A percentile compares a stretch with the other conserved stretches of the same genome.
Evolutionary conservation across 805 yeast genomes (phyloP).

Genomic region (Grigorovia jiainica): DNA sequence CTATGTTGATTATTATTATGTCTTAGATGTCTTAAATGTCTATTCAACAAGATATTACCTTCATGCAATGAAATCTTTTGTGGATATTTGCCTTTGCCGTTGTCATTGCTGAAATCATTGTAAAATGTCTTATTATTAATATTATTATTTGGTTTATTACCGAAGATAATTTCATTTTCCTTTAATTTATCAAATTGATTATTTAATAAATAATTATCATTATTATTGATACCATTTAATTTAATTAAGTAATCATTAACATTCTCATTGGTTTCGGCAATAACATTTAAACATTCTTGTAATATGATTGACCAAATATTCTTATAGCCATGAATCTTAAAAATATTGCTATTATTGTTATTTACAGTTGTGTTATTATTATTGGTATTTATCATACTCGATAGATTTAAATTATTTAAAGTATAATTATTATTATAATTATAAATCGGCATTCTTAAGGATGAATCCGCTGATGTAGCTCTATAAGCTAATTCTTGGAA

Average conservation of each 20-base stretch:
- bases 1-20: neutral
- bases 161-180: constrained; percentile 19
- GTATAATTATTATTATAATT: constrained; percentile 22
- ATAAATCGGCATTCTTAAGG: constrained; percentile 46
- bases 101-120: neutral
- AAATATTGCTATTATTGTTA: neutral
- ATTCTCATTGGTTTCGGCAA: constrained; percentile 39
- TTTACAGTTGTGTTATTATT: constrained; percentile 13
- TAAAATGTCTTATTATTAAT: constrained; percentile 1
- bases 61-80: constrained; percentile 20
- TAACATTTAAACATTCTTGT: constrained; percentile 48
- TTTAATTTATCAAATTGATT: neutral
- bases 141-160: constrained; percentile 22
- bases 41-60: constrained; percentile 14
- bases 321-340: constrained; percentile 31
- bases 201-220: neutral
- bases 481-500: constrained; percentile 67
- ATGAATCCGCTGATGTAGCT: constrained; percentile 39
- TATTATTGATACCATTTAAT: constrained; percentile 6
- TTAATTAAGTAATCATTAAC: constrained; percentile 19
- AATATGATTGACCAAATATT: constrained; percentile 50
- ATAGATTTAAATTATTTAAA: neutral
- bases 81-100: neutral
- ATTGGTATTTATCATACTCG: constrained; percentile 29
- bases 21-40: neutral